Evolutionary conservation across 306 rosid species (phyloP).

Genomic region (Casuarina glauca): DNA sequence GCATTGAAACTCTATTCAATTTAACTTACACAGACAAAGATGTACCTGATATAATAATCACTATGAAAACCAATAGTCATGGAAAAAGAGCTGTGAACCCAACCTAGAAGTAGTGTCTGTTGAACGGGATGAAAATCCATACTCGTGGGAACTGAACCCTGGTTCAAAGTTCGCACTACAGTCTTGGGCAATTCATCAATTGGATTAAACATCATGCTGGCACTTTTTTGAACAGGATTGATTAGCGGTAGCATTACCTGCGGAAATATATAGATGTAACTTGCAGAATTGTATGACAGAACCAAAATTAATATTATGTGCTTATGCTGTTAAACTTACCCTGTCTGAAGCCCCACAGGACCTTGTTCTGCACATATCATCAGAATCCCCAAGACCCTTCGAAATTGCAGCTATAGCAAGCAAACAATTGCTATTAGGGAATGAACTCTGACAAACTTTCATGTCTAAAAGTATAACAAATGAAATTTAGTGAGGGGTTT

Average conservation of each 20-base stretch:
- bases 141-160: constrained; percentile 20
- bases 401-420: constrained; percentile 16
- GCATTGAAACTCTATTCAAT: background rate
- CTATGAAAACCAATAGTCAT: background rate
- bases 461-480: background rate
- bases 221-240: constrained; percentile 10
- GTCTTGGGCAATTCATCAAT: constrained; percentile 28
- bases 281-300: background rate
- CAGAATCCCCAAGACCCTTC: constrained; percentile 10
- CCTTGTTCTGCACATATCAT: constrained; percentile 24
- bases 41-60: background rate
- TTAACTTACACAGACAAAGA: background rate
- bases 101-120: constrained; percentile 30
- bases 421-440: background rate
- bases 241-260: constrained; percentile 1
- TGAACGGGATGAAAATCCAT: constrained; percentile 36
- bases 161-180: constrained; percentile 15
- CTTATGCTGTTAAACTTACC: constrained; percentile 21
- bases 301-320: background rate
- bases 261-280: background rate
- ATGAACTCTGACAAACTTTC: background rate
- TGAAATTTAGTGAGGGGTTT: background rate
- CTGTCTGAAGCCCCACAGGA: constrained; percentile 1
- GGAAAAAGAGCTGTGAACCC: constrained; percentile 1
- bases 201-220: background rate